Base-by-base conservation (phyloP, 441 rosid genomes). In the Cnidoscolus chayamansa region DNA sequence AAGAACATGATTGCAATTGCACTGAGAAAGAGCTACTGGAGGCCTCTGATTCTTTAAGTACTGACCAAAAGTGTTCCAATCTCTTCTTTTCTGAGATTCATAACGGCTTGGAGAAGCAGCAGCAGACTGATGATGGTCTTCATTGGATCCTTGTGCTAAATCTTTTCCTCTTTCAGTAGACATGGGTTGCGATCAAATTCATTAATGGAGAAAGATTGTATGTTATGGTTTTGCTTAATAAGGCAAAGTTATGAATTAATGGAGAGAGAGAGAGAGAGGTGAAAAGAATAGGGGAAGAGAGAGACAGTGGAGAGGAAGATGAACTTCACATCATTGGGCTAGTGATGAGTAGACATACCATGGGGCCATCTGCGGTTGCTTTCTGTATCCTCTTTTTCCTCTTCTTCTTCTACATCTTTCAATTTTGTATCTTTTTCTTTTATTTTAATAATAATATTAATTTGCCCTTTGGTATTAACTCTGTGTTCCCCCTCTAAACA, bases 11-110 rank as follows among this genome's bases (percentile, higher is more conserved):
- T 77, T 84, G 16, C 84, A 78, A 43, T 85, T 84, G 79, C 95
- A 89, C 76, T 85, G 86, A 2, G 93, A 84, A 62, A 89, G 82
- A 30, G 85, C 77, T 0, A 91, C 91, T 0, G 93, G 90, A 0
- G 97, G 97, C 49, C 88, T 85, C 65, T 88, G 93, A 81, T 89
- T 91, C 78, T 83, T 89, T 43, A 91, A 69, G 76, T 87, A 89
- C 75, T 91, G 97, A 9, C 90, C 83, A 71, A 90, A 90, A 68
- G 96, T 88, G 73, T 88, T 90, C 96, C 96, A 90, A 43, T 90
- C 94, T 61, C 94, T 74, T 61, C 91, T 76, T 73, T 91, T 91
- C 69, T 91, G 97, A 7, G 94, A 89, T 76, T 91, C 94, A 63
- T 91, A 91, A 30, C 97, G 82, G 75, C 97, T 91, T 16, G 87